phyloP scores from a whole-genome alignment of 73 alveolate species.

The Paramecium primaurelia region DNA sequence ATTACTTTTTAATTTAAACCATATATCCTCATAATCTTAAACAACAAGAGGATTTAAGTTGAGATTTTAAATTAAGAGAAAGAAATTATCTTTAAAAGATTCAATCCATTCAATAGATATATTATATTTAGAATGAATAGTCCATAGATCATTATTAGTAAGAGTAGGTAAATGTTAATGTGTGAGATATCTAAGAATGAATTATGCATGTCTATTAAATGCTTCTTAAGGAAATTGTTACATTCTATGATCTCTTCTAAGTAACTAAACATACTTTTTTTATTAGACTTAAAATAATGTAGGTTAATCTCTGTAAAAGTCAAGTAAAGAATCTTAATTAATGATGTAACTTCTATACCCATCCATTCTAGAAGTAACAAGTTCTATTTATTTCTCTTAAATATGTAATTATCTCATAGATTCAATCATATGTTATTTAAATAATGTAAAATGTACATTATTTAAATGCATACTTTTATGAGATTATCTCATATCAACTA shows the following conservation, averaged over 20 bases:
- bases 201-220: not conserved
- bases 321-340: not conserved
- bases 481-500: not conserved
- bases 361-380: slow-evolving; percentile 17
- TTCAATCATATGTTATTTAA: not conserved
- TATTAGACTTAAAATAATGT: not conserved
- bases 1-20: not conserved
- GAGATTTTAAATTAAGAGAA: not conserved
- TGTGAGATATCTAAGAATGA: not conserved
- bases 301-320: not conserved
- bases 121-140: not conserved
- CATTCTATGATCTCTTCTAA: not conserved
- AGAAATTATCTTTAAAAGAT: not conserved
- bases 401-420: slow-evolving; percentile 8
- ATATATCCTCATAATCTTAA: not conserved
- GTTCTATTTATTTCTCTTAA: not conserved
- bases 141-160: not conserved
- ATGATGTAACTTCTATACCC: slow-evolving; percentile 17
- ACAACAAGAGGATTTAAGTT: not conserved
- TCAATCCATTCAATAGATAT: not conserved
- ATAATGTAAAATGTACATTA: slow-evolving; percentile 24
- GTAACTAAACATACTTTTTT: not conserved
- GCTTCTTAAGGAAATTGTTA: not conserved
- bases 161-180: not conserved
- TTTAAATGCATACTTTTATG: slow-evolving; percentile 33